These are phyloP conservation scores for Gossypium australe DNA, from an alignment of 345 rosid genomes.

Conservation along the genomic window DNA sequence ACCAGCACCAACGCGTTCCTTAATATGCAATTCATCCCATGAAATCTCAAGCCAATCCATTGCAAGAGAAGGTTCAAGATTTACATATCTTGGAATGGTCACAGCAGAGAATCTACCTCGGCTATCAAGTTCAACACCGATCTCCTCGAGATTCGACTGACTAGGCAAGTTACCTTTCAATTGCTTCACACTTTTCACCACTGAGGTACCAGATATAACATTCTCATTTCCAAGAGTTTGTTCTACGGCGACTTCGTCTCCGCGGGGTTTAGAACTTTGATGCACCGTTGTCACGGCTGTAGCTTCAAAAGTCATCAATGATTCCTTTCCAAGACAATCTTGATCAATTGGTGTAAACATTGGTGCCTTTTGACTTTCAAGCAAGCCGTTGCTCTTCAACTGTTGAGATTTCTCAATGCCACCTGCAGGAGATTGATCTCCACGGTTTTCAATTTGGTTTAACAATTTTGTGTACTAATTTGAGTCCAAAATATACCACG, in stretches of 20 bases:
- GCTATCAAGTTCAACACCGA: conserved; percentile 35
- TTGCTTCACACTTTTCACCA: conserved; percentile 29
- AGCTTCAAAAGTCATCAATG: conserved; percentile 29
- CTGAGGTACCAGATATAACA: conserved; percentile 25
- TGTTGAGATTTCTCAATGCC: conserved; percentile 18
- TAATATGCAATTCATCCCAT: conserved; percentile 86
- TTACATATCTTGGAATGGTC: conserved; percentile 54
- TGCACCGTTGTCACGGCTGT: conserved; percentile 19
- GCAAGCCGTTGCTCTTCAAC: conserved; percentile 20
- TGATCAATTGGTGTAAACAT: conserved; percentile 27
- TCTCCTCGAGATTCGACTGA: conserved; percentile 33
- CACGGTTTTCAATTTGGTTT: neutral
- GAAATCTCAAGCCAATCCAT: conserved; percentile 96
- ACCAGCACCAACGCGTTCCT: conserved; percentile 98
- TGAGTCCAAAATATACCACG: conserved; percentile 11
- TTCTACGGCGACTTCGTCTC: conserved; percentile 22
- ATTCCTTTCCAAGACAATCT: conserved; percentile 26
- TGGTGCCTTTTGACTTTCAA: conserved; percentile 17
- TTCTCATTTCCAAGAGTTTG: conserved; percentile 35
- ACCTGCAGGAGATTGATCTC: conserved; percentile 13
- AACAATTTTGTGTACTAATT: neutral
- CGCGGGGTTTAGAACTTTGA: conserved; percentile 15
- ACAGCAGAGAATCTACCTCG: conserved; percentile 31
- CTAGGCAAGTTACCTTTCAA: conserved; percentile 26
- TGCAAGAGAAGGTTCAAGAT: conserved; percentile 90